A percentile compares a stretch with the other conserved stretches of the same genome.
Conservation (phyloP, 192 early-diverging fungal species). For the Coemansia sp. region DNA sequence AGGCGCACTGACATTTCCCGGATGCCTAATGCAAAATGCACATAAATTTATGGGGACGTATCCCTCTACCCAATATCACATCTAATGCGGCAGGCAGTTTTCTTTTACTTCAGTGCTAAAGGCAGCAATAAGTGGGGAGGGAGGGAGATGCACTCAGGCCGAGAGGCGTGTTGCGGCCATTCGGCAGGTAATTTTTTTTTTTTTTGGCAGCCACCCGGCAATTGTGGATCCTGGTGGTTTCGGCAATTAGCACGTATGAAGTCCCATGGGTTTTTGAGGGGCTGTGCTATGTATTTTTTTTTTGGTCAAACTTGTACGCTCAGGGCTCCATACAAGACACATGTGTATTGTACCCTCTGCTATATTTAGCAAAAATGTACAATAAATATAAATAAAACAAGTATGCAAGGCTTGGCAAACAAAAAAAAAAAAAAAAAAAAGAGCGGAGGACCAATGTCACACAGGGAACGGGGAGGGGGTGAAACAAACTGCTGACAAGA, state of each 20-base stretch:
- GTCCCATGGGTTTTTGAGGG: not conserved
- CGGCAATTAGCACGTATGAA: not conserved
- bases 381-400: not conserved
- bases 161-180: not conserved
- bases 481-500: not conserved
- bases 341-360: not conserved
- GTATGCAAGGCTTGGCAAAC: not conserved
- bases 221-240: not conserved
- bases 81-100: too few relatives aligned
- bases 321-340: not conserved
- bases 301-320: not conserved
- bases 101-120: too few relatives aligned
- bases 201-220: not conserved
- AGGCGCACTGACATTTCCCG: too few relatives aligned
- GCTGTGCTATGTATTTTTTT: not conserved
- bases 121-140: too few relatives aligned
- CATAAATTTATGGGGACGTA: too few relatives aligned
- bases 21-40: too few relatives aligned
- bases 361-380: not conserved
- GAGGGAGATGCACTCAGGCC: not conserved
- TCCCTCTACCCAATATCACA: too few relatives aligned
- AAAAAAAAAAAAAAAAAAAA: too few relatives aligned
- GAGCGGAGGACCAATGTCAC: slow-evolving; percentile 2
- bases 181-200: not conserved
- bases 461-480: not conserved